Percentiles rank a stretch among this genome's conserved stretches.
These are phyloP conservation scores for Rhizodiscina lignyota DNA, from an alignment of 495 filamentous ascomycete species.

Conservation along the genomic window DNA sequence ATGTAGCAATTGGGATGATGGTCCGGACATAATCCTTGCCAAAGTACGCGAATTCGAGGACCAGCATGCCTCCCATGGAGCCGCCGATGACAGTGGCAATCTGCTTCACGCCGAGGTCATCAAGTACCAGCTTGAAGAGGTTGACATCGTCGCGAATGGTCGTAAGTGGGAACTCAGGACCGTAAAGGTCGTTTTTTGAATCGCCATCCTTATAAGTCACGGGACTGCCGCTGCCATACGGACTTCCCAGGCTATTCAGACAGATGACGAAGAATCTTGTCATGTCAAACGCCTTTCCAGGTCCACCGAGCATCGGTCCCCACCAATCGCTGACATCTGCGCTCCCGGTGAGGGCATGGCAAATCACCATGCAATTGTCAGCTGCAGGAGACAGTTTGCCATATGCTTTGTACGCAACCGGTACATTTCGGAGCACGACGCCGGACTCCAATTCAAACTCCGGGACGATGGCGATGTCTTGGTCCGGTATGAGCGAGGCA, in stretches of 20 bases:
- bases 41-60: slow-evolving; percentile 91
- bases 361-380: slow-evolving; percentile 93
- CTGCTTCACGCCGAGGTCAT: slow-evolving; percentile 72
- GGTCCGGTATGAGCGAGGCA: slow-evolving; percentile 67
- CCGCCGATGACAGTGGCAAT: slow-evolving; percentile 85
- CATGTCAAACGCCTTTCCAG: slow-evolving; percentile 80
- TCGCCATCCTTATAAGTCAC: slow-evolving; percentile 78
- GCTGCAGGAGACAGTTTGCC: slow-evolving; percentile 55
- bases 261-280: slow-evolving; percentile 89
- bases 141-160: slow-evolving; percentile 93
- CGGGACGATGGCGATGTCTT: slow-evolving; percentile 70
- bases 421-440: slow-evolving; percentile 70
- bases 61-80: slow-evolving; percentile 98
- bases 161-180: slow-evolving; percentile 89
- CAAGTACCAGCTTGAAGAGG: slow-evolving; percentile 79
- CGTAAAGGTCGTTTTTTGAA: slow-evolving; percentile 58
- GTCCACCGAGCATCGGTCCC: slow-evolving; percentile 81
- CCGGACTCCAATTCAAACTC: slow-evolving; percentile 90
- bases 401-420: slow-evolving; percentile 79
- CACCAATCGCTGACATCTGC: slow-evolving; percentile 97
- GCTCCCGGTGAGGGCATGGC: slow-evolving; percentile 89
- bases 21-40: slow-evolving; percentile 83
- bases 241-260: slow-evolving; percentile 90
- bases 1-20: slow-evolving; percentile 90
- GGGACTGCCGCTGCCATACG: slow-evolving; percentile 90